Base-by-base conservation (phyloP, 306 rosid genomes). In the Cucurbita argyrosperma region DNA sequence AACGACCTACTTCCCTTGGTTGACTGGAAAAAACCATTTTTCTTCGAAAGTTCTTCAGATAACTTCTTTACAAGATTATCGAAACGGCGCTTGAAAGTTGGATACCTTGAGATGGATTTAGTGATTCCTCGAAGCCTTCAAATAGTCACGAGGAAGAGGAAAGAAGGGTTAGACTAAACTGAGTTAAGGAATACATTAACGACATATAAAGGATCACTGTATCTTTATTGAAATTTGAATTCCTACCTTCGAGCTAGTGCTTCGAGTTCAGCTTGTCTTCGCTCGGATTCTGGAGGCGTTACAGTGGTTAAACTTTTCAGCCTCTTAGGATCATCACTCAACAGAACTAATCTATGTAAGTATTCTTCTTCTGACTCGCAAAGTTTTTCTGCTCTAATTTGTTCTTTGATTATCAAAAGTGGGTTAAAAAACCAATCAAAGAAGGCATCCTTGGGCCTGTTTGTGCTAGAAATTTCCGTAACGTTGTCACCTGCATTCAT, bases 341-440 rank as follows among this genome's bases (percentile, higher is more conserved):
- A 79, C 72, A 95, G 85, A 77, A 91, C 96, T 77, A 95, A 85
- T 79, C 71, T 89, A 80, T 83, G 49, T 21, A 95, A 84, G 83
- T 91, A 91, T 55, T 80, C 86, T 76, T 95, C 99, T 88, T 95
- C 99, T 5, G 79, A 79, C 51, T 60, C 87, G 3, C 96, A 85
- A 62, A 91, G 90, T 65, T 91, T 85, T 76, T 89, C 92, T 21
- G 99, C 99, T 84, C 71, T 87, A 72, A 95, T 87, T 87, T 95
- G 99, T 7, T 95, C 99, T 80, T 87, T 91, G 71, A 95, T 87
- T 63, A 91, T 88, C 90, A 91, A 78, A 66, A 91, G 88, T 1
- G 99, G 99, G 74, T 84, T 80, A 61, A 95, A 75, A 83, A 95
- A 95, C 99, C 99, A 95, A 19, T 95, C 99, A 70, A 85, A 91